Evolutionary conservation across 805 yeast genomes (phyloP).

Genomic region (Isabelozyma gotoi): DNA sequence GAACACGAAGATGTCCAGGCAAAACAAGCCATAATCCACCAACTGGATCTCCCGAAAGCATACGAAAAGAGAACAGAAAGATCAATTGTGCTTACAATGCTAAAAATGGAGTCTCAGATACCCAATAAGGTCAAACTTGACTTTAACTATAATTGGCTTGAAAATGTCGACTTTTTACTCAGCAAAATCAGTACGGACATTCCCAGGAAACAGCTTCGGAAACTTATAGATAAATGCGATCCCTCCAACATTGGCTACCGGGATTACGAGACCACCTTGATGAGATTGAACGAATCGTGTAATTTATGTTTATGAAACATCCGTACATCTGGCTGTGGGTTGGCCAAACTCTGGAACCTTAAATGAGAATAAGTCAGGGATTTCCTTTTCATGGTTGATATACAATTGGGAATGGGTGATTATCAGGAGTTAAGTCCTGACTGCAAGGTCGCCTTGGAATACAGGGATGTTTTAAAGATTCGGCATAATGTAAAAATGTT

Average conservation of each 20-base stretch:
- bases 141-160: constrained; percentile 21
- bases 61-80: constrained; percentile 18
- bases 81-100: constrained; percentile 20
- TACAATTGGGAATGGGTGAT: no score
- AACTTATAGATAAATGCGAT: constrained; percentile 1
- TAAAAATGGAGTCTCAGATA: constrained; percentile 19
- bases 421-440: no score
- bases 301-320: constrained; percentile 21
- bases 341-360: no score
- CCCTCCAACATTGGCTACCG: constrained; percentile 17
- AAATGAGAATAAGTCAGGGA: no score
- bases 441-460: no score
- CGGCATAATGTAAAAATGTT: no score
- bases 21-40: constrained; percentile 11
- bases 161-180: constrained; percentile 5
- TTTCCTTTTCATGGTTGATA: no score
- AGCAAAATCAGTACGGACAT: constrained; percentile 2
- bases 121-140: constrained; percentile 26
- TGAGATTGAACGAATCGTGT: constrained; percentile 28
- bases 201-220: constrained; percentile 3
- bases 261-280: constrained; percentile 22
- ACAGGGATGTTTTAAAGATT: no score
- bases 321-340: not conserved
- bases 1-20: constrained; percentile 7
- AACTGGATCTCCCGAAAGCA: constrained; percentile 12